phyloP scores from a whole-genome alignment of 345 rosid genomes.

The Pugionium dolabratum region DNA sequence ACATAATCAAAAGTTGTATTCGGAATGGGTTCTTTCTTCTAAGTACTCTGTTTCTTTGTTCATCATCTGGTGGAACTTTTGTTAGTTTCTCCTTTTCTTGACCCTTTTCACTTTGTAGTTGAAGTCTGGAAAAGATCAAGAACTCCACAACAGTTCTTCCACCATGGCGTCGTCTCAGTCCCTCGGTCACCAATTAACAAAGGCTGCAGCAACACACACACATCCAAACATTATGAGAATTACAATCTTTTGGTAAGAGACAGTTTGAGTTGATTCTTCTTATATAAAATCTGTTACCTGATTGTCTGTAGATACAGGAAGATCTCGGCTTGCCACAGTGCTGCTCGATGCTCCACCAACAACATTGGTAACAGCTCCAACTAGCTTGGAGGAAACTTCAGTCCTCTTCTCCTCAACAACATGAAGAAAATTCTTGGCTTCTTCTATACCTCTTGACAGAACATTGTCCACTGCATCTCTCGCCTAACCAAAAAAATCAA shows the following conservation, averaged over 20 bases:
- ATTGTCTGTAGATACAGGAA: constrained; percentile 38
- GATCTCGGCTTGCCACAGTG: constrained; percentile 33
- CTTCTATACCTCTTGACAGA: constrained; percentile 37
- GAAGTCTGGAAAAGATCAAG: constrained; percentile 40
- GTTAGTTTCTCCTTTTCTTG: not conserved
- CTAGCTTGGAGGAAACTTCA: constrained; percentile 33
- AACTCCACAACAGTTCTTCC: constrained; percentile 48
- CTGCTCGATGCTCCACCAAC: constrained; percentile 39
- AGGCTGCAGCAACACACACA: constrained; percentile 34
- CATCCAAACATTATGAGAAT: constrained; percentile 16
- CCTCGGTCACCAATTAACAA: constrained; percentile 29
- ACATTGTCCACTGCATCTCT: constrained; percentile 30
- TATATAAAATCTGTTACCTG: constrained; percentile 25
- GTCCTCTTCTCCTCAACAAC: constrained; percentile 31
- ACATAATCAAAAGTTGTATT: constrained; percentile 32
- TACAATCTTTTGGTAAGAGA: constrained; percentile 12
- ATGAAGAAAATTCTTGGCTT: constrained; percentile 25
- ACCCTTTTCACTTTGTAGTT: constrained; percentile 23
- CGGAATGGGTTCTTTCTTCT: constrained; percentile 22
- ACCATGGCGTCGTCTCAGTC: constrained; percentile 39
- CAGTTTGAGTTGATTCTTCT: not conserved
- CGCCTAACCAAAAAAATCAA: constrained; percentile 25
- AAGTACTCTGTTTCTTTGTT: constrained; percentile 3
- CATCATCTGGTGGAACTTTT: not conserved
- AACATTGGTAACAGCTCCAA: constrained; percentile 30